Conservation (phyloP, 495 filamentous ascomycete genomes). For the Parachaetomium inaequale region DNA sequence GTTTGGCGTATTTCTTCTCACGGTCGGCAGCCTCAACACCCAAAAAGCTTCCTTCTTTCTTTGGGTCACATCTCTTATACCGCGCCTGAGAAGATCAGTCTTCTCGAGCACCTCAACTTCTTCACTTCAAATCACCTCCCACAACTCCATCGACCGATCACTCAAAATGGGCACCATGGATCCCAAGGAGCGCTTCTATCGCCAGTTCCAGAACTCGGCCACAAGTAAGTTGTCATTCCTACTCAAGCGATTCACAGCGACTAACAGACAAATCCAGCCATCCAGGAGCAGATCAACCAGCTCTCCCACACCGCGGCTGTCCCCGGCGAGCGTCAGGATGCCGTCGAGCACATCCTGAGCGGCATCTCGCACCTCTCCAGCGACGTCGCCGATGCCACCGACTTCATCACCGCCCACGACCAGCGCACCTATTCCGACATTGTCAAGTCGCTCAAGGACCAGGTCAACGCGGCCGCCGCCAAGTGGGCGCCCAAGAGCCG, state of each 20-base stretch:
- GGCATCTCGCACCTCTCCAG: constrained; percentile 43
- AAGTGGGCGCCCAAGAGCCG: constrained; percentile 41
- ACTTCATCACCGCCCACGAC: constrained; percentile 46
- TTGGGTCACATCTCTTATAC: neutral
- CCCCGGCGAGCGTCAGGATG: constrained; percentile 45
- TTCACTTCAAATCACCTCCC: neutral
- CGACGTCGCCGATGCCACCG: constrained; percentile 43
- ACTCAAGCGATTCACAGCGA: neutral
- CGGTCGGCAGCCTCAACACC: neutral
- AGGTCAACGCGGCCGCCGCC: constrained; percentile 42
- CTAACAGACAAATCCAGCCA: constrained; percentile 27
- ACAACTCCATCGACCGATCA: neutral
- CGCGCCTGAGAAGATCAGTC: neutral
- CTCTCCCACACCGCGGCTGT: constrained; percentile 34
- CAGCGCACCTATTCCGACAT: constrained; percentile 42
- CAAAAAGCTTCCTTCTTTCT: neutral
- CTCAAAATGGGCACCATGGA: constrained; percentile 11
- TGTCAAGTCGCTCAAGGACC: constrained; percentile 42
- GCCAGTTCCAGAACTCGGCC: constrained; percentile 70
- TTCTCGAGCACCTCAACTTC: neutral
- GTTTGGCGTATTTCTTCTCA: neutral
- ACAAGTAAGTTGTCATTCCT: constrained; percentile 48
- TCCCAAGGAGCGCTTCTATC: constrained; percentile 72
- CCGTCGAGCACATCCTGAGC: constrained; percentile 42
- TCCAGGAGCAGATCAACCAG: constrained; percentile 42